phyloP scores from a whole-genome alignment of 495 filamentous ascomycete genomes.

The Aspergillus bertholletiae region DNA sequence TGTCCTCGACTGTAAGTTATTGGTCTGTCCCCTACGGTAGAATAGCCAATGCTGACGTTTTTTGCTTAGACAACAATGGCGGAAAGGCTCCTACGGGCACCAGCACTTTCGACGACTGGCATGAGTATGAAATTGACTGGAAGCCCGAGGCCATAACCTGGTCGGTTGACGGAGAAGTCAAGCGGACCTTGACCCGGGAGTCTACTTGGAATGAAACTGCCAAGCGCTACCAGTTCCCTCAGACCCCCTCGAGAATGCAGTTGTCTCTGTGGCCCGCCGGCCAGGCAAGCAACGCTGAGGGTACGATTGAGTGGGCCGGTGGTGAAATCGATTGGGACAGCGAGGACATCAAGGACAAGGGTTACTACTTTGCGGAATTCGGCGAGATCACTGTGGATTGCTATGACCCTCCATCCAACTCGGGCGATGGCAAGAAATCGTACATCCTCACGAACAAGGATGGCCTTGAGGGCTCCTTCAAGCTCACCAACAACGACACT shows the following conservation, averaged over 20 bases:
- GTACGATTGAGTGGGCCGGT: slow-evolving; percentile 90
- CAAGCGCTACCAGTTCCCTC: slow-evolving; percentile 84
- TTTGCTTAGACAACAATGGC: slow-evolving; percentile 62
- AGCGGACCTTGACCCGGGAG: slow-evolving; percentile 67
- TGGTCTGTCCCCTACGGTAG: slow-evolving; percentile 14
- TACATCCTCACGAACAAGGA: slow-evolving; percentile 69
- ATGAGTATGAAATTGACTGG: slow-evolving; percentile 95
- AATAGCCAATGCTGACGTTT: neutral
- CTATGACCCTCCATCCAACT: slow-evolving; percentile 68
- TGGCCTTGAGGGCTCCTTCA: slow-evolving; percentile 71
- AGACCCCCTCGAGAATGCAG: slow-evolving; percentile 90
- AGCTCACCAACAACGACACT: slow-evolving; percentile 69
- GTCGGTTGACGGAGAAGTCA: slow-evolving; percentile 74
- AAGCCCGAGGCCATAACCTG: slow-evolving; percentile 79
- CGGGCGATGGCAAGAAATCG: slow-evolving; percentile 57
- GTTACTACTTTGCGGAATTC: slow-evolving; percentile 87
- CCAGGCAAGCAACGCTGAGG: slow-evolving; percentile 68
- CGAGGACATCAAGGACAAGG: slow-evolving; percentile 71
- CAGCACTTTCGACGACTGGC: slow-evolving; percentile 75
- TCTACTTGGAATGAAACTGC: slow-evolving; percentile 81
- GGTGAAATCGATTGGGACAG: slow-evolving; percentile 85
- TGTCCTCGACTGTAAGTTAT: slow-evolving; percentile 77
- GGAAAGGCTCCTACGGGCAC: slow-evolving; percentile 63
- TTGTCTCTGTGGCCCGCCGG: slow-evolving; percentile 97
- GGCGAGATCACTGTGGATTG: slow-evolving; percentile 76